These are phyloP conservation scores for Russula vinacea DNA, from an alignment of 768 basidiomycete species.

Conservation along the genomic window DNA sequence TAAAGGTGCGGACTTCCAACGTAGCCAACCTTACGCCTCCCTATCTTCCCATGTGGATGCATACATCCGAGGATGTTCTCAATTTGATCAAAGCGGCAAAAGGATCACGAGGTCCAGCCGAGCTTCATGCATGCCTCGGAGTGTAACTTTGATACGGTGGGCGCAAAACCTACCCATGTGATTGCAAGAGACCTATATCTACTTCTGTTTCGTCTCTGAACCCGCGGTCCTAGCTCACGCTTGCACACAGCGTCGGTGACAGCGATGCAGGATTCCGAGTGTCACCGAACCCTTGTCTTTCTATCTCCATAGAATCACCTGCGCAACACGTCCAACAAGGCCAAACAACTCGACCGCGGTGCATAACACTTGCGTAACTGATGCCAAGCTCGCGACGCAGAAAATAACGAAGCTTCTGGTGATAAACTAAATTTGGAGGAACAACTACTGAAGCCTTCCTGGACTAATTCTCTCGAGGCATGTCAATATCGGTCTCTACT, in stretches of 20 bases:
- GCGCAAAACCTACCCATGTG: slow-evolving; percentile 29
- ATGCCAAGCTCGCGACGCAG: slow-evolving; percentile 65
- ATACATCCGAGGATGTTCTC: slow-evolving; percentile 52
- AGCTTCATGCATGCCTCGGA: slow-evolving; percentile 51
- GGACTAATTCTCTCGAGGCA: slow-evolving; percentile 36
- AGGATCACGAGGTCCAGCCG: slow-evolving; percentile 53
- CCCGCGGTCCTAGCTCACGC: slow-evolving; percentile 45
- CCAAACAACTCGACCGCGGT: slow-evolving; percentile 74
- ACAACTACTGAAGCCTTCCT: slow-evolving; percentile 34
- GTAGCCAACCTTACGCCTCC: slow-evolving; percentile 59
- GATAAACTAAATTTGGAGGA: slow-evolving; percentile 61
- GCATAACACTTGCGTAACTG: too few species aligned
- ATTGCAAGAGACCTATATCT: slow-evolving; percentile 42
- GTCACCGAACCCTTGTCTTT: slow-evolving; percentile 59
- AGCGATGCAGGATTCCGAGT: slow-evolving; percentile 57
- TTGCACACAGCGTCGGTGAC: slow-evolving; percentile 41
- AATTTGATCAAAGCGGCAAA: slow-evolving; percentile 53
- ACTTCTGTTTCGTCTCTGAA: slow-evolving; percentile 27
- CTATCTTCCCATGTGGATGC: slow-evolving; percentile 61
- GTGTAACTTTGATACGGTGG: slow-evolving; percentile 65
- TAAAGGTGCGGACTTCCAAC: slow-evolving; percentile 33
- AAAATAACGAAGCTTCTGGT: slow-evolving; percentile 63
- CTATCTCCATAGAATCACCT: slow-evolving; percentile 58
- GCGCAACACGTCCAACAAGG: slow-evolving; percentile 76
- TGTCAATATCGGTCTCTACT: slow-evolving; percentile 78